Conservation (phyloP, 495 filamentous ascomycete genomes). For the Daldinia bambusicola region DNA sequence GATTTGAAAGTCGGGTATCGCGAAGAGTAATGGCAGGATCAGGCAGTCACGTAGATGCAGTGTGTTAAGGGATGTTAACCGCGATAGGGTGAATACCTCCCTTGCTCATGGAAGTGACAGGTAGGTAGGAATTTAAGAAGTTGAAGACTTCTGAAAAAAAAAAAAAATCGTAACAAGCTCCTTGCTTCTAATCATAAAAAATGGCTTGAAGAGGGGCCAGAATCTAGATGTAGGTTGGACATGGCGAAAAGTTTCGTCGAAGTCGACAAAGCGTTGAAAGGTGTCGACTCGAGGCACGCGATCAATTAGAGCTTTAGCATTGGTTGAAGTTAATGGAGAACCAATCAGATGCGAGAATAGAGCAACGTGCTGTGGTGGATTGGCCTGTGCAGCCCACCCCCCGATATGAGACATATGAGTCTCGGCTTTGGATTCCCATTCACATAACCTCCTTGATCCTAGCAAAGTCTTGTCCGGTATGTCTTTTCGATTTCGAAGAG, state of each 20-base stretch:
- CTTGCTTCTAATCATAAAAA: conserved; percentile 16
- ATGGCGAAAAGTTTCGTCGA: conserved; percentile 27
- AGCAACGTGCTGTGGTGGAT: conserved; percentile 40
- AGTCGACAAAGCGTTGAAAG: conserved; percentile 37
- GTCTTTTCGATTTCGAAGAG: conserved; percentile 1
- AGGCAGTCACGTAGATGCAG: conserved; percentile 19
- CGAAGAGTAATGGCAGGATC: neutral
- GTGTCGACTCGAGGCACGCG: conserved; percentile 49
- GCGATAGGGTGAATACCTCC: conserved; percentile 9
- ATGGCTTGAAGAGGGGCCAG: conserved; percentile 26
- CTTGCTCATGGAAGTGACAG: conserved; percentile 10
- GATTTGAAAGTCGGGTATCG: conserved; percentile 4
- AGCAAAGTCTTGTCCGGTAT: conserved; percentile 9
- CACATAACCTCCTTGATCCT: neutral
- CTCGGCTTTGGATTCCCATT: conserved; percentile 16
- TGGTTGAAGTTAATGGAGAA: conserved; percentile 31
- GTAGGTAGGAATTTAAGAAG: neutral
- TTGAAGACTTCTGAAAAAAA: conserved; percentile 1
- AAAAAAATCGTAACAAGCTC: neutral
- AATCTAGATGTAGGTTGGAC: conserved; percentile 35
- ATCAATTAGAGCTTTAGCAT: conserved; percentile 49
- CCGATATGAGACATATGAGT: conserved; percentile 30
- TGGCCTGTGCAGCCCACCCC: conserved; percentile 33
- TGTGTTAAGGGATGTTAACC: conserved; percentile 9
- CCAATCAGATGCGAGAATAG: conserved; percentile 40